Base-by-base conservation (phyloP, 202 grass and related monocot species). In the Miscanthus sacchariflorus region DNA sequence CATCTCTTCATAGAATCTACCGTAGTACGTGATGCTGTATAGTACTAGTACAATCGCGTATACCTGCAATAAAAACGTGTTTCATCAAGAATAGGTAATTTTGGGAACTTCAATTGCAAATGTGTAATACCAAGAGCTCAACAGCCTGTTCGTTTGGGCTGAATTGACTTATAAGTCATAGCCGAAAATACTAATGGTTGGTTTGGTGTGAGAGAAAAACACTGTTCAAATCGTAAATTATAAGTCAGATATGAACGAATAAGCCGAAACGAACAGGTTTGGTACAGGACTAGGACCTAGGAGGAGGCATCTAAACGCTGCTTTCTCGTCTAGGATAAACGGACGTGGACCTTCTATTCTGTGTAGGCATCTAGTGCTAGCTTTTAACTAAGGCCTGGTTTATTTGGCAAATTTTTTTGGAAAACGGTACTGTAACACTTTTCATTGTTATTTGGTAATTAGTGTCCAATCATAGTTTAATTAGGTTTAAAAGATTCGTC, bases 281-380 rank as follows among this genome's bases (percentile, higher is more conserved):
- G 48, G 30, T 5, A 52, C 27, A 39, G 13, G 68, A 49, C n/a
- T 42, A 43, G 25, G 7, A 8, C 36, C 36, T 5, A 58, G 15
- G 68, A 83, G 35, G 35, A 27, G 49, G 35, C 48, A 83, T 44
- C 69, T 74, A 8, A 9, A 9, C 3, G 5, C 5, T 63, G 70
- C n/a, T 63, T 74, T 61, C 69, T 83, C 27, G 50, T 27, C n/a
- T 28, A 61, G 81, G 50, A 43, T 44, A 36, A 83, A 30, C 70
- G 38, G 23, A 19, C 46, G 69, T 42, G 54, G 50, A 42, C 81
- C 70, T 74, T 83, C 82, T 30, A 40, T 64, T 63, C 70, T 84
- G 24, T 23, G 38, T 30, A 74, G 49, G 70, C 82, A 84, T 84
- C 23, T 75, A 48, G 39, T 84, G 54, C 39, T 75, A 30, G 6